Evolutionary conservation across 2,329 filamentous ascomycete species (phyloP).

Genomic region (Coccinonectria pachysandricola): DNA sequence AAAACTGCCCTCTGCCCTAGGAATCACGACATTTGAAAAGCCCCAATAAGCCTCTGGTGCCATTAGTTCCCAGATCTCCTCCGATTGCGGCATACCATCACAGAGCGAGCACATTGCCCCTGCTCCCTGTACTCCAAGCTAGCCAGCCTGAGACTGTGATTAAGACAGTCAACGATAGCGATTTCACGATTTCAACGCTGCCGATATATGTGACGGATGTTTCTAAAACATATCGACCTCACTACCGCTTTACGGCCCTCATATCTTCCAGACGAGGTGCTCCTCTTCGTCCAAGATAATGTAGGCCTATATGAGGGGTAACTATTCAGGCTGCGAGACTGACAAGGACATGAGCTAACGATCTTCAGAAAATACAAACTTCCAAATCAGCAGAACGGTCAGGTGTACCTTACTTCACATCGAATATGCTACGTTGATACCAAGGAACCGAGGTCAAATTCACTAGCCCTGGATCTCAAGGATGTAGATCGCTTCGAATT

Average conservation of each 20-base stretch:
- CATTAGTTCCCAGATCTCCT: too few relatives aligned
- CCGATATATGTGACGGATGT: constrained; percentile 65
- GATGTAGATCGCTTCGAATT: constrained; percentile 86
- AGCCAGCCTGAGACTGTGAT: too few relatives aligned
- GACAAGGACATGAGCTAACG: too few relatives aligned
- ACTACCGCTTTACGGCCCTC: constrained; percentile 92
- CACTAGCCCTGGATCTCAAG: constrained; percentile 76
- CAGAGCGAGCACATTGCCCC: too few relatives aligned
- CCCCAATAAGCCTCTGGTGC: too few relatives aligned
- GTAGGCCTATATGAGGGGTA: constrained; percentile 97
- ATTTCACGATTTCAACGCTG: constrained; percentile 4
- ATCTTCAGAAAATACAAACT: constrained; percentile 79
- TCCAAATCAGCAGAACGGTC: constrained; percentile 84
- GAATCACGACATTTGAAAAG: too few relatives aligned
- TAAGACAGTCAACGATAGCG: constrained; percentile 1
- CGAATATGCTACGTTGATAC: constrained; percentile 92
- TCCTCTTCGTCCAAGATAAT: constrained; percentile 94
- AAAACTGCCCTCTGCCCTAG: too few relatives aligned
- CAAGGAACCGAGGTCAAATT: constrained; percentile 72
- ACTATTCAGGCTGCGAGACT: constrained; percentile 31
- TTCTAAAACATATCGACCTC: constrained; percentile 88
- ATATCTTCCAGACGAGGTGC: constrained; percentile 83
- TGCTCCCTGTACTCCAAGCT: too few relatives aligned
- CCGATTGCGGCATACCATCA: too few relatives aligned
- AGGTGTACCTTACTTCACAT: constrained; percentile 93